phyloP scores from a whole-genome alignment of 495 filamentous ascomycete genomes.

The Margaritispora aquatica region DNA sequence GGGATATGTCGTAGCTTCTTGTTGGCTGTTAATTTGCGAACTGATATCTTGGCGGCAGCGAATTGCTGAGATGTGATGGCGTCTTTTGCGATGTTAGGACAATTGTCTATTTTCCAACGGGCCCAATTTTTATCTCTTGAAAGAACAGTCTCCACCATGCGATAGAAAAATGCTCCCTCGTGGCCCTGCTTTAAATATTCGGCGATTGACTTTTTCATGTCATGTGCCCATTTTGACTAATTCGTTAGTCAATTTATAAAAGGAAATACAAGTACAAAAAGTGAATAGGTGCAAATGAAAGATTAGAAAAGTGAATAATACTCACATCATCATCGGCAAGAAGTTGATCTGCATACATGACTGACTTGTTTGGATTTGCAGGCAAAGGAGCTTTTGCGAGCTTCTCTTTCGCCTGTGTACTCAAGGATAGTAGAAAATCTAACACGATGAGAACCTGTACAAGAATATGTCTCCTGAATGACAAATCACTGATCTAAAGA shows the following conservation, averaged over 20 bases:
- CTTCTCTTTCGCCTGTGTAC: slow-evolving; percentile 73
- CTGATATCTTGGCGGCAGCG: slow-evolving; percentile 55
- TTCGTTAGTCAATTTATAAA: slow-evolving; percentile 12
- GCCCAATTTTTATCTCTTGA: slow-evolving; percentile 97
- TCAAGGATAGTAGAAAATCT: slow-evolving; percentile 87
- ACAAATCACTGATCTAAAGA: slow-evolving; percentile 75
- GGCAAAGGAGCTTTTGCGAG: slow-evolving; percentile 52
- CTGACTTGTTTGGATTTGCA: slow-evolving; percentile 63
- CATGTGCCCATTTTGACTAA: slow-evolving; percentile 63
- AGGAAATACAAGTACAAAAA: background rate
- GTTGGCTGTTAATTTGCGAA: slow-evolving; percentile 55
- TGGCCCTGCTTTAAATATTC: slow-evolving; percentile 68
- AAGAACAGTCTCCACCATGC: slow-evolving; percentile 92
- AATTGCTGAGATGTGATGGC: slow-evolving; percentile 61
- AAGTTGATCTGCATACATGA: slow-evolving; percentile 68
- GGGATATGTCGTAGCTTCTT: slow-evolving; percentile 60
- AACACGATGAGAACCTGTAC: slow-evolving; percentile 91
- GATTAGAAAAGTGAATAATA: slow-evolving; percentile 10
- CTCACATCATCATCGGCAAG: slow-evolving; percentile 77
- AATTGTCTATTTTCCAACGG: slow-evolving; percentile 92
- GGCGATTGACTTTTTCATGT: slow-evolving; percentile 67
- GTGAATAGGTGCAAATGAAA: background rate
- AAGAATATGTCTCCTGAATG: slow-evolving; percentile 87
- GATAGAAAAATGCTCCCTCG: slow-evolving; percentile 89
- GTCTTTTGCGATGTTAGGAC: slow-evolving; percentile 74